These are phyloP conservation scores for Arthrinium puccinioides DNA, from an alignment of 2,329 filamentous ascomycete genomes.

Conservation along the genomic window DNA sequence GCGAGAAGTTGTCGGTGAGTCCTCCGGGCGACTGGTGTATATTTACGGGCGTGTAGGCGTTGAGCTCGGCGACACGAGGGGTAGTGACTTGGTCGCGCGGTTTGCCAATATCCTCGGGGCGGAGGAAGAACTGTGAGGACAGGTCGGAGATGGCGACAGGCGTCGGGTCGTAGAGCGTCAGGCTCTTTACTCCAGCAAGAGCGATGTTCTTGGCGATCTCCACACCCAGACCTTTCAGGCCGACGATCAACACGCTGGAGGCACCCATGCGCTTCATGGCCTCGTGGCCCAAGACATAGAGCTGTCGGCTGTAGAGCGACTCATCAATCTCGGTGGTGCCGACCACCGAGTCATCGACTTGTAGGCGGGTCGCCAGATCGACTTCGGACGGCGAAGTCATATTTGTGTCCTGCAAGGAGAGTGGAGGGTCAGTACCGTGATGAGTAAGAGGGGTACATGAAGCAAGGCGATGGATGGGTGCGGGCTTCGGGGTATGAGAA, in stretches of 20 bases:
- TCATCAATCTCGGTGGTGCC: constrained; percentile 60
- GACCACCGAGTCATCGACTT: constrained; percentile 54
- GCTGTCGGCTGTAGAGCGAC: constrained; percentile 66
- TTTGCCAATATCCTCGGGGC: constrained; percentile 81
- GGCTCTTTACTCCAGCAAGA: constrained; percentile 93
- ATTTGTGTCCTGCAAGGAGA: constrained; percentile 36
- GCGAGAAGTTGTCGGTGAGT: constrained; percentile 67
- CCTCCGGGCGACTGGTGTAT: constrained; percentile 60
- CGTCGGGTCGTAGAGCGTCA: constrained; percentile 86
- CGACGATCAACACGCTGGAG: constrained; percentile 87
- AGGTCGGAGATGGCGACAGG: constrained; percentile 81
- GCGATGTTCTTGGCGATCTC: constrained; percentile 99
- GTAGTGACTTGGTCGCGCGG: constrained; percentile 80
- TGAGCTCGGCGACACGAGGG: constrained; percentile 86
- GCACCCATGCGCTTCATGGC: constrained; percentile 99
- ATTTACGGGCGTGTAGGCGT: constrained; percentile 88
- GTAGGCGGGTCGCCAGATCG: constrained; percentile 57
- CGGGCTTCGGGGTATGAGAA: no score
- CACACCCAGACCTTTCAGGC: constrained; percentile 88
- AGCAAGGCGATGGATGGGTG: background rate
- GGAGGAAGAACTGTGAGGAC: constrained; percentile 96
- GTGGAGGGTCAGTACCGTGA: background rate
- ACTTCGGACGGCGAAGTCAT: constrained; percentile 36
- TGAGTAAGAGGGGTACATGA: background rate
- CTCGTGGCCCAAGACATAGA: constrained; percentile 64